Percentiles rank a stretch among this genome's conserved stretches.
phyloP scores from a whole-genome alignment of 2,329 filamentous ascomycete species.

The Penicillium sp. region DNA sequence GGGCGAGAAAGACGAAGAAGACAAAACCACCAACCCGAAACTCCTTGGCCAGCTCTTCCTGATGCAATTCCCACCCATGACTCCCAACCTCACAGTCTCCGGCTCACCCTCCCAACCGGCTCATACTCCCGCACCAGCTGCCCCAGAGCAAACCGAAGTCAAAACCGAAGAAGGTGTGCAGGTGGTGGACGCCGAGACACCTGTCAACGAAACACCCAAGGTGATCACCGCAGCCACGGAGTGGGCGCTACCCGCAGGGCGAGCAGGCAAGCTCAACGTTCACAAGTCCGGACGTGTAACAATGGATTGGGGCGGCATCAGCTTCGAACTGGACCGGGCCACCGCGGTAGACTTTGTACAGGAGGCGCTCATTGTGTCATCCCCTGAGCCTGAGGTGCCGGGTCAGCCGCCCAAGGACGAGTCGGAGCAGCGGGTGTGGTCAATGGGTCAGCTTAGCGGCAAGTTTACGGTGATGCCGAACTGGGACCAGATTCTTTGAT shows the following conservation, averaged over 20 bases:
- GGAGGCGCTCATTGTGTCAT: conserved; percentile 49
- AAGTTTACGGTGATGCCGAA: conserved; percentile 61
- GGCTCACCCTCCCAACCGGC: conserved; percentile 8
- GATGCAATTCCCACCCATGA: conserved; percentile 60
- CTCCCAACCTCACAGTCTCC: conserved; percentile 51
- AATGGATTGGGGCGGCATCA: conserved; percentile 59
- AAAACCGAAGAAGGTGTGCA: conserved; percentile 31
- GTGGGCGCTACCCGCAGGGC: conserved; percentile 47
- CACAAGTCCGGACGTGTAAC: conserved; percentile 58
- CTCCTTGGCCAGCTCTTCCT: conserved; percentile 55
- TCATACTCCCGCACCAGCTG: not conserved
- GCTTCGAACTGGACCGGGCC: conserved; percentile 54
- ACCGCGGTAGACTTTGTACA: conserved; percentile 55
- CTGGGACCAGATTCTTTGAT: conserved; percentile 50
- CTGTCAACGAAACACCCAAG: conserved; percentile 20
- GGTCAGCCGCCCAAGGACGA: conserved; percentile 20
- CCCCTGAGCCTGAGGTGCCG: conserved; percentile 12
- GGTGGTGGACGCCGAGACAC: conserved; percentile 20
- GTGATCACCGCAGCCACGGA: conserved; percentile 41
- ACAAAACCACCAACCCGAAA: conserved; percentile 34
- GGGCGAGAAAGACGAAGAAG: conserved; percentile 18
- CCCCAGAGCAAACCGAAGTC: conserved; percentile 8
- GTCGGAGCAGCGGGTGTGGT: conserved; percentile 45
- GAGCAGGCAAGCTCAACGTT: conserved; percentile 57
- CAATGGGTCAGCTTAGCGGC: conserved; percentile 58